phyloP scores from a whole-genome alignment of 768 basidiomycete species.

The Podaxis sp. region DNA sequence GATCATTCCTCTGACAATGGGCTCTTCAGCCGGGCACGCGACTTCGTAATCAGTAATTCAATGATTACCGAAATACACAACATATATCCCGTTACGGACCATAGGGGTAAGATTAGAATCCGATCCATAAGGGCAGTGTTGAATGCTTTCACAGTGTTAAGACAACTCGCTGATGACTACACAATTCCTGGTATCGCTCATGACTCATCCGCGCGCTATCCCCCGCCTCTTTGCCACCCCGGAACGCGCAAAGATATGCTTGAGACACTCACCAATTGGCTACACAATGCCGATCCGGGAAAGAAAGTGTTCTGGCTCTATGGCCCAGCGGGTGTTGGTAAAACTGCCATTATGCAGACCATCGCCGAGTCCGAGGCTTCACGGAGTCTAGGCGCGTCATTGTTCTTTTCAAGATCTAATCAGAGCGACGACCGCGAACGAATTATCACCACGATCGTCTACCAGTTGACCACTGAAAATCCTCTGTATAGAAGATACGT shows the following conservation, averaged over 20 bases:
- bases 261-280: background rate
- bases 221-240: background rate
- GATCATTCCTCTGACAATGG: too few relatives aligned
- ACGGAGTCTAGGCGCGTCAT: background rate
- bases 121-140: too few relatives aligned
- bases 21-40: too few relatives aligned
- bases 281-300: too few relatives aligned
- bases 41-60: too few relatives aligned
- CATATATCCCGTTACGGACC: too few relatives aligned
- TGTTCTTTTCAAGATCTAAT: background rate
- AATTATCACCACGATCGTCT: background rate
- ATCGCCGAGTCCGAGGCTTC: background rate
- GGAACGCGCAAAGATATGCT: background rate
- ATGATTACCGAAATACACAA: too few relatives aligned
- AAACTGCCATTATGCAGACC: constrained; percentile 3
- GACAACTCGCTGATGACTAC: too few relatives aligned
- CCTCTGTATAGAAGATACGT: background rate
- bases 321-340: background rate
- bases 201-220: background rate
- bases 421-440: background rate
- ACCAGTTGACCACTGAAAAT: background rate
- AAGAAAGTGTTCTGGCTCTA: background rate
- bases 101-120: too few relatives aligned
- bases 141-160: too few relatives aligned
- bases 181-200: too few relatives aligned